Base-by-base conservation (phyloP, 305 asterid genomes). In the Fraxinus ornus region DNA sequence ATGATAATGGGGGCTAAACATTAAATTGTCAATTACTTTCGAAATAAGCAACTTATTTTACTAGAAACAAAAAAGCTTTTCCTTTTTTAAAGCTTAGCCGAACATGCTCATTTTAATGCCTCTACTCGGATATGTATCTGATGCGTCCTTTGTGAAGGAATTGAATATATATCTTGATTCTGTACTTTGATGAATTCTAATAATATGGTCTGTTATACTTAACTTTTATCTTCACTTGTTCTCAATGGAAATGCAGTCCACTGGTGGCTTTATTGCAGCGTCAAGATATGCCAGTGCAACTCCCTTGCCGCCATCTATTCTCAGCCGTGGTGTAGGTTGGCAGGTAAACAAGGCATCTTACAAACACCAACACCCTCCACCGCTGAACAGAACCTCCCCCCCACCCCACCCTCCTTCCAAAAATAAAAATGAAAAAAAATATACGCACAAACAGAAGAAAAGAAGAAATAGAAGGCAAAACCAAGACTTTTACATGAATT, bases 301-400 rank as follows among this genome's bases (percentile, higher is more conserved):
- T 49, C 87, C 88, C 12, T 76, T 89, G 86, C 93, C 93, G n/a
- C 92, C 92, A 39, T 89, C 93, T 60, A 87, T 90, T 83, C 90
- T 90, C 80, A 90, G 93, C 85, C 93, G 93, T 79, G 93, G 93
- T 49, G 82, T 90, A 78, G 93, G 93, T 75, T 90, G 93, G 93
- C 93, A 90, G 93, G 93, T 90, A 87, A 75, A 74, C 75, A 37
- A 3, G n/a, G n/a, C n/a, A n/a, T n/a, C n/a, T n/a, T n/a, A n/a
- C n/a, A n/a, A n/a, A n/a, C n/a, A n/a, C n/a, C 33, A 30, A 30
- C 33, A 2, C 33, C 4, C 22, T 15, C n/a, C 55, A 44, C n/a
- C 55, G 1, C 55, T 44, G 5, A 44, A 12, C 55, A 44, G n/a
- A 44, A 39, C 47, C 55, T 21, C 44, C 15, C 60, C 7, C 19